phyloP scores from a whole-genome alignment of 2,329 filamentous ascomycete species.

The Akanthomyces dipterigenus region DNA sequence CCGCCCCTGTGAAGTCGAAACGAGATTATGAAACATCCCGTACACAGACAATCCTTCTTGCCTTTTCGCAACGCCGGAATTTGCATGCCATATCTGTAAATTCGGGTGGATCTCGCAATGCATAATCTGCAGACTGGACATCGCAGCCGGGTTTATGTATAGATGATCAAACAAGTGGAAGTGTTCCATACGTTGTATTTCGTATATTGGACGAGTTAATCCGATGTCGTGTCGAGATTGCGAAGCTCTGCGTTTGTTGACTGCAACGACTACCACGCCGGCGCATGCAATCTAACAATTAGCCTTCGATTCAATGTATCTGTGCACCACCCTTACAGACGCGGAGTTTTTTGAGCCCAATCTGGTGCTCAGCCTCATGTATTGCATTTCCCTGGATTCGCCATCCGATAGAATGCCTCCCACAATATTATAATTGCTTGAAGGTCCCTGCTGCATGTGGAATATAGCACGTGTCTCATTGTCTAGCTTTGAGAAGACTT shows the following conservation, averaged over 20 bases:
- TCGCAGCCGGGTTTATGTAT: constrained; percentile 75
- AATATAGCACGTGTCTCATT: background rate
- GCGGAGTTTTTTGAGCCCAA: background rate
- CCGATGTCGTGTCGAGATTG: constrained; percentile 56
- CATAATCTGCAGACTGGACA: constrained; percentile 78
- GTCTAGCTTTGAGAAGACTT: background rate
- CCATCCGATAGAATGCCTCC: too few species aligned
- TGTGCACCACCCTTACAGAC: background rate
- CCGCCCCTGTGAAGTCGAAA: constrained; percentile 74
- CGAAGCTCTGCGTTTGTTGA: constrained; percentile 55
- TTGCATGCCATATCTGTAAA: constrained; percentile 62
- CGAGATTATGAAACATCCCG: constrained; percentile 70
- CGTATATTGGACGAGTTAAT: constrained; percentile 43
- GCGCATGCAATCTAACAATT: constrained; percentile 64
- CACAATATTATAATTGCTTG: background rate
- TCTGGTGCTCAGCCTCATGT: background rate
- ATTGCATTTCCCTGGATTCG: background rate
- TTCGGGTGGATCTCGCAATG: constrained; percentile 78
- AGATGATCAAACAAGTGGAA: constrained; percentile 62
- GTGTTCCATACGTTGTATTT: constrained; percentile 61
- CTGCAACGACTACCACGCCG: constrained; percentile 75
- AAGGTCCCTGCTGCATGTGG: background rate
- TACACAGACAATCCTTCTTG: constrained; percentile 83
- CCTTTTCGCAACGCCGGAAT: constrained; percentile 17
- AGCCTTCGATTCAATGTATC: background rate